phyloP scores from a whole-genome alignment of 129 eudicot species.

The Pseudognaphalium luteoalbum region DNA sequence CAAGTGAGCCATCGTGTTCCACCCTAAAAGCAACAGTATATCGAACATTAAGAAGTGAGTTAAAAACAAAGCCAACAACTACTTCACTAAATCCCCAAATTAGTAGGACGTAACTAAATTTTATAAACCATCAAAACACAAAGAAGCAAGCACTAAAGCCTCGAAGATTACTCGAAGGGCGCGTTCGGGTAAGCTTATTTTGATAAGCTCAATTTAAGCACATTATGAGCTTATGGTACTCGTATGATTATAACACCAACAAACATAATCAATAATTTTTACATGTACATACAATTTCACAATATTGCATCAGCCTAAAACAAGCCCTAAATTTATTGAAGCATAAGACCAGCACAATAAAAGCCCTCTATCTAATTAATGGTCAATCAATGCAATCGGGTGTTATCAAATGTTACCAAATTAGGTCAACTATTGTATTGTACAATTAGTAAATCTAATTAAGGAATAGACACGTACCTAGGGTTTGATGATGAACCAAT shows the following conservation, averaged over 20 bases:
- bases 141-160: neutral
- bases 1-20: conserved; percentile 54
- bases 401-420: neutral
- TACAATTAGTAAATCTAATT: conserved; percentile 11
- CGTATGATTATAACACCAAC: neutral
- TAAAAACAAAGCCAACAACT: neutral
- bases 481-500: conserved; percentile 39
- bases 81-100: neutral
- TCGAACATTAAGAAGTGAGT: conserved; percentile 6
- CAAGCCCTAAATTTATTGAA: neutral
- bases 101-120: too few relatives aligned
- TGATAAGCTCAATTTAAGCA: neutral
- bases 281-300: neutral
- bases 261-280: neutral
- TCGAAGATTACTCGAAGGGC: neutral
- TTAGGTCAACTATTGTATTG: conserved; percentile 2
- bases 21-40: conserved; percentile 37
- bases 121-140: too few relatives aligned
- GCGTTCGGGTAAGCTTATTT: too few relatives aligned
- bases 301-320: neutral
- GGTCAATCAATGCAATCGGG: neutral
- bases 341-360: conserved; percentile 1
- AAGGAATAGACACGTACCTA: conserved; percentile 39
- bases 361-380: neutral
- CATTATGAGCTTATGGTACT: neutral